phyloP scores from a whole-genome alignment of 345 rosid species.

The Sisymbrium altissimum region DNA sequence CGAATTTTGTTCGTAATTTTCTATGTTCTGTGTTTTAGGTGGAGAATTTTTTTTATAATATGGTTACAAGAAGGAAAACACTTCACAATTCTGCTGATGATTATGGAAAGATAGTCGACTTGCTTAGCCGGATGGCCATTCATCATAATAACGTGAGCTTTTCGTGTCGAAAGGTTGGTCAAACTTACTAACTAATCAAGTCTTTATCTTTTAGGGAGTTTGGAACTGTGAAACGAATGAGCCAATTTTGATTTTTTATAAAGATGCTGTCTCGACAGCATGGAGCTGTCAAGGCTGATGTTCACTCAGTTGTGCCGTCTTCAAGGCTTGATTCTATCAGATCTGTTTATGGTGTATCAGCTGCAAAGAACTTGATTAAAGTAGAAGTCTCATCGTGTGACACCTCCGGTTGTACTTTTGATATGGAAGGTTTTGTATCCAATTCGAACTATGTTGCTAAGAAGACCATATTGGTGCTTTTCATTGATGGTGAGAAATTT shows the following conservation, averaged over 20 bases:
- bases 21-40: slow-evolving; percentile 42
- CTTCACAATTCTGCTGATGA: slow-evolving; percentile 88
- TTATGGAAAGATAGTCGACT: slow-evolving; percentile 80
- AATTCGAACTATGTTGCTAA: slow-evolving; percentile 76
- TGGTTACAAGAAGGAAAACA: slow-evolving; percentile 93
- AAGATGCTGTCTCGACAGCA: slow-evolving; percentile 49
- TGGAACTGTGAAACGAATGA: too few relatives aligned
- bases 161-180: slow-evolving; percentile 84
- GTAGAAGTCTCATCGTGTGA: slow-evolving; percentile 57
- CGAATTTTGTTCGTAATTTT: not conserved
- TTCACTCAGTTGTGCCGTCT: slow-evolving; percentile 62
- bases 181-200: slow-evolving; percentile 2
- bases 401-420: slow-evolving; percentile 53
- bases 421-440: slow-evolving; percentile 81
- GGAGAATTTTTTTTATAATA: slow-evolving; percentile 93
- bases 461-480: slow-evolving; percentile 91
- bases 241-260: slow-evolving; percentile 9
- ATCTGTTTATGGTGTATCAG: slow-evolving; percentile 72
- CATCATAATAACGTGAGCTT: slow-evolving; percentile 78
- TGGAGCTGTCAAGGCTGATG: slow-evolving; percentile 92
- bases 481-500: slow-evolving; percentile 65
- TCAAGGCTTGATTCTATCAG: slow-evolving; percentile 80
- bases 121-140: slow-evolving; percentile 84
- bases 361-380: slow-evolving; percentile 67
- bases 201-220: not conserved